Percentiles rank a stretch among this genome's conserved stretches.
Evolutionary conservation across 805 yeast genomes (phyloP).

Genomic region (Candida lessepsii): DNA sequence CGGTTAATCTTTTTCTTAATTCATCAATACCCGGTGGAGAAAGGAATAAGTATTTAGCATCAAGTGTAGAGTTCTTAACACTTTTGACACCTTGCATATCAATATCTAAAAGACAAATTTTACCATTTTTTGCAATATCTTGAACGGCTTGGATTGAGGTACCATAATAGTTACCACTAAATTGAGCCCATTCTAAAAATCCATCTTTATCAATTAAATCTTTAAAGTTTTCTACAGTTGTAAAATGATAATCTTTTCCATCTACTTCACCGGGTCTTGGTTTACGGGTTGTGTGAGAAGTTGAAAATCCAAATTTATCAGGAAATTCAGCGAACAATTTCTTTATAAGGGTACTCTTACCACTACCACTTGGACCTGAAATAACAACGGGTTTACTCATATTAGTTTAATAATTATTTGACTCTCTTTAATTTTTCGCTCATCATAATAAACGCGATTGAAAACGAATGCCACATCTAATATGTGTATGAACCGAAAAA

Average conservation of each 20-base stretch:
- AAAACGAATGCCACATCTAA: too few relatives aligned
- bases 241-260: slow-evolving; percentile 88
- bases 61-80: slow-evolving; percentile 77
- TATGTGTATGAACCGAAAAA: not conserved
- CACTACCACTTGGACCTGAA: slow-evolving; percentile 97
- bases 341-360: slow-evolving; percentile 91
- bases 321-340: slow-evolving; percentile 89
- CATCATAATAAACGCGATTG: slow-evolving; percentile 3
- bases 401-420: not conserved
- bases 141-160: slow-evolving; percentile 85
- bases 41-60: slow-evolving; percentile 82
- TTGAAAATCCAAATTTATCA: slow-evolving; percentile 86
- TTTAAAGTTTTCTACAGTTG: slow-evolving; percentile 76
- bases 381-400: slow-evolving; percentile 81
- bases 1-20: slow-evolving; percentile 69
- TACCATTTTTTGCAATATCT: slow-evolving; percentile 61
- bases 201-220: slow-evolving; percentile 66
- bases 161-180: slow-evolving; percentile 97
- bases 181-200: slow-evolving; percentile 97
- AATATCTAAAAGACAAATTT: slow-evolving; percentile 88
- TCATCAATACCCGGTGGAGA: slow-evolving; percentile 91
- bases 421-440: not conserved
- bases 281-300: slow-evolving; percentile 86
- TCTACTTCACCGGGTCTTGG: slow-evolving; percentile 91
- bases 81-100: slow-evolving; percentile 99